Evolutionary conservation across 192 early-diverging fungal genomes (phyloP).

Genomic region (Thamnidium elegans): DNA sequence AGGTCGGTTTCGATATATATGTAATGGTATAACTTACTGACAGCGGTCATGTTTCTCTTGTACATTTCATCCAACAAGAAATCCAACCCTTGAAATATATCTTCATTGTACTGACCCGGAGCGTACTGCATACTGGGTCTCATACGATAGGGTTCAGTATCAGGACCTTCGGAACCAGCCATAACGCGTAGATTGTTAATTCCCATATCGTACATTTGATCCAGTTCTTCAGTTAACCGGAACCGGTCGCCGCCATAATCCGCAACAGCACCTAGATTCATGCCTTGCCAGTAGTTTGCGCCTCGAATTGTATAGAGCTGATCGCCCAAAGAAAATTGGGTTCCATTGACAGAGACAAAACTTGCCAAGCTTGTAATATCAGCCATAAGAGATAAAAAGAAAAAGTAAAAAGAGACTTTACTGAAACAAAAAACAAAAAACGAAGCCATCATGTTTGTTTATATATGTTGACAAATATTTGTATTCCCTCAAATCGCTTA

Average conservation of each 20-base stretch:
- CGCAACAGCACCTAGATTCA: conserved; percentile 57
- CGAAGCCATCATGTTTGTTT: too few relatives aligned
- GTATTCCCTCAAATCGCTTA: too few relatives aligned
- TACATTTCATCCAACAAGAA: conserved; percentile 56
- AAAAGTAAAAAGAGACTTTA: too few relatives aligned
- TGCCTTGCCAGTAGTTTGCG: conserved; percentile 76
- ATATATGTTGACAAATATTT: too few relatives aligned
- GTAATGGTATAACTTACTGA: conserved; percentile 26
- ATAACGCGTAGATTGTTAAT: conserved; percentile 65
- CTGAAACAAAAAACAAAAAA: too few relatives aligned
- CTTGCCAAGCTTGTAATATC: too few relatives aligned
- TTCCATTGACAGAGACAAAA: conserved; percentile 46
- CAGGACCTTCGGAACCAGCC: conserved; percentile 59
- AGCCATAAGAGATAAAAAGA: too few relatives aligned
- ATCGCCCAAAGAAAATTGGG: conserved; percentile 34
- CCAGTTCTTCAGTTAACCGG: conserved; percentile 54
- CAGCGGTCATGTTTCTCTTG: conserved; percentile 53
- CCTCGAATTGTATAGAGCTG: conserved; percentile 41
- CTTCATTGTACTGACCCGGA: conserved; percentile 54
- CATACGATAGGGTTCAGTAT: conserved; percentile 54
- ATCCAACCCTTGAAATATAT: conserved; percentile 60
- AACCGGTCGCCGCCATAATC: conserved; percentile 46
- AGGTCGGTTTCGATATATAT: background rate
- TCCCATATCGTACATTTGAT: conserved; percentile 38
- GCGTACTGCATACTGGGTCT: conserved; percentile 53